Base-by-base conservation (phyloP, 352 stramenopile genomes). In the Lagenidium sp. region DNA sequence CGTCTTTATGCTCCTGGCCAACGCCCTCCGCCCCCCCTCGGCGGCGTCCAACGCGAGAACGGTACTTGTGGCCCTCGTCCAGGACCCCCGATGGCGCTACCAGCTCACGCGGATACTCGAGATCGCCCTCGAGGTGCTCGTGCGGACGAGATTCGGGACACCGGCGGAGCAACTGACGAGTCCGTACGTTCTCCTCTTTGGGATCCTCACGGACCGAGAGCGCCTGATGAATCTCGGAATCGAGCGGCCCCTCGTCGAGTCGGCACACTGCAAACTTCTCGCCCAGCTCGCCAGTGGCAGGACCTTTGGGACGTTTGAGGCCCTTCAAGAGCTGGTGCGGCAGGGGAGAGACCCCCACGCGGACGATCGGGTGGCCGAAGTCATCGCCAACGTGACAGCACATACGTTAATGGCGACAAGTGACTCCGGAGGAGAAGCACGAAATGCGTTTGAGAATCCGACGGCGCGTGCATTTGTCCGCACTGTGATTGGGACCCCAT, bases 1-100 rank as follows among this genome's bases (percentile, higher is more conserved):
- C 24, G 55, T 83, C 10, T 63, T 70, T 29, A 66, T 83, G 51
- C 38, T 86, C 47, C 59, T 86, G 6, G 60, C 82, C 44, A 83
- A 64, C 26, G 57, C 63, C 21, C 40, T 79, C n/a, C 56, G 55
- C 22, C n/a, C n/a, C n/a, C n/a, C n/a, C n/a, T n/a, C n/a, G n/a
- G n/a, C n/a, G n/a, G n/a, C n/a, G n/a, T n/a, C n/a, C n/a, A n/a
- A n/a, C n/a, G n/a, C n/a, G n/a, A n/a, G n/a, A n/a, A n/a, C n/a
- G n/a, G n/a, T n/a, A n/a, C n/a, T 75, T 1, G 28, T 81, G 5
- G 39, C 56, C 26, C 49, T 43, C 0, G 15, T 31, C 1, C 72
- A 80, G 26, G 64, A 76, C 26, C 22, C 44, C 0, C 39, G 37
- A 15, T 87, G 71, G 71, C 13, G 47, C 1, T 50, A 44, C 15